These are phyloP conservation scores for Agroathelia rolfsii DNA, from an alignment of 1,284 basidiomycete species.

Conservation along the genomic window DNA sequence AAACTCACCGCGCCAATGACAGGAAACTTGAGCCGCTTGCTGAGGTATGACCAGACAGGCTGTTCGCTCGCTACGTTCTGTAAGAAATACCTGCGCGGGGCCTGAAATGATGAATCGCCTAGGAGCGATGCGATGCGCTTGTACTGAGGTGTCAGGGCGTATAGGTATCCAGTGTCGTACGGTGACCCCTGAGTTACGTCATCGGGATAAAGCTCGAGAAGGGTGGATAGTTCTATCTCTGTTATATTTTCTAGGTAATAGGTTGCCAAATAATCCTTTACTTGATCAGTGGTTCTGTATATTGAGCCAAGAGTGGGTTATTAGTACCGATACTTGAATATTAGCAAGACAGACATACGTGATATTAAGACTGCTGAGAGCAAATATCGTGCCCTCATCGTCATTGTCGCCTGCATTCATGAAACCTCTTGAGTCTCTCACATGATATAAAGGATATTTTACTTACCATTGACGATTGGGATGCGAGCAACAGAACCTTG, in stretches of 20 bases:
- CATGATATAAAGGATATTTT: too few species aligned
- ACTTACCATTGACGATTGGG: slow-evolving; percentile 21
- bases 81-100: slow-evolving; percentile 16
- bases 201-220: slow-evolving; percentile 19
- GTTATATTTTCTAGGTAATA: slow-evolving; percentile 15
- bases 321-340: neutral
- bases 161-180: slow-evolving; percentile 11
- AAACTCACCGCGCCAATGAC: slow-evolving; percentile 32
- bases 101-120: slow-evolving; percentile 21
- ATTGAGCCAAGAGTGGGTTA: slow-evolving; percentile 7
- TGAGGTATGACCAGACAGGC: slow-evolving; percentile 36
- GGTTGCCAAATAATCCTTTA: slow-evolving; percentile 11
- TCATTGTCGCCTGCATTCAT: slow-evolving; percentile 22
- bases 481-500: slow-evolving; percentile 21
- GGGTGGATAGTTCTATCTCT: slow-evolving; percentile 9
- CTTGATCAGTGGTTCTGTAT: slow-evolving; percentile 11
- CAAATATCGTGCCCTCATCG: slow-evolving; percentile 24
- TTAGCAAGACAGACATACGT: slow-evolving; percentile 17
- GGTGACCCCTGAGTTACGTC: slow-evolving; percentile 16
- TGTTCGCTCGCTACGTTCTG: slow-evolving; percentile 29
- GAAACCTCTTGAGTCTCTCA: too few species aligned
- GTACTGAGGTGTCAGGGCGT: slow-evolving; percentile 16
- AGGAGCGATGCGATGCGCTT: slow-evolving; percentile 19
- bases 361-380: slow-evolving; percentile 17
- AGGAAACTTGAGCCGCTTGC: slow-evolving; percentile 35